Evolutionary conservation across 441 rosid species (phyloP), one percentile per base, ranked within the genome.

Genomic region (Pelargonium citronellum): DNA sequence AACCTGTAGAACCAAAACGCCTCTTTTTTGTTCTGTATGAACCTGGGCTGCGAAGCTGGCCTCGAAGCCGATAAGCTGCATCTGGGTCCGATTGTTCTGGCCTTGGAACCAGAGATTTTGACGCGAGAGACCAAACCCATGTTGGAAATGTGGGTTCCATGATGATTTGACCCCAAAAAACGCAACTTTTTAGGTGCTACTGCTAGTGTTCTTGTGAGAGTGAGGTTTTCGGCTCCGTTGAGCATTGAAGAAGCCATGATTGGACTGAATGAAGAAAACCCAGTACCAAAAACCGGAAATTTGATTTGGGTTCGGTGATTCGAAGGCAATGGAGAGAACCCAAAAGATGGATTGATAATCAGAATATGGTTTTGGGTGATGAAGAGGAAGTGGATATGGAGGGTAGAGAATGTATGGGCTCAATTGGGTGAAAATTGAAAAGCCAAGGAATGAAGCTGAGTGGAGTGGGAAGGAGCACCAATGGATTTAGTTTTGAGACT

Each of bases 1-100:
- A 91, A 91, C 74, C 99, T 86, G 75, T 95, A 95, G 84, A 95
- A 95, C 96, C 95, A 90, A 86, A 90, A 89, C 16, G 99, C 99
- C 81, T 95, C 99, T 68, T 87, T 89, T 76, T 95, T 95, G 89
- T 95, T 97, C 72, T 95, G 99, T 24, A 95, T 90, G 78, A 95
- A 95, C 85, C 97, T 80, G 7, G 96, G 97, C 79, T 91, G 96
- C n/a, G 96, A 87, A 63, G 99, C 84, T 41, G 99, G 96, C 71
- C 96, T 81, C 3, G 99, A 80, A 13, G 94, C 75, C 17, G 99
- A 87, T 15, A 84, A 61, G 71, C 86, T 86, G 80, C 96, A 87
- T 27, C 79, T 91, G 10, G 87, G 77, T n/a, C n/a, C 1, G 87
- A 73, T 51, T 0, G 79, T 44, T 58, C 71, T 80, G n/a, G 82